Evolutionary conservation across 2,329 filamentous ascomycete species (phyloP), one percentile per base, ranked within the genome.

Genomic region (Rhexocercosporidium sp.): DNA sequence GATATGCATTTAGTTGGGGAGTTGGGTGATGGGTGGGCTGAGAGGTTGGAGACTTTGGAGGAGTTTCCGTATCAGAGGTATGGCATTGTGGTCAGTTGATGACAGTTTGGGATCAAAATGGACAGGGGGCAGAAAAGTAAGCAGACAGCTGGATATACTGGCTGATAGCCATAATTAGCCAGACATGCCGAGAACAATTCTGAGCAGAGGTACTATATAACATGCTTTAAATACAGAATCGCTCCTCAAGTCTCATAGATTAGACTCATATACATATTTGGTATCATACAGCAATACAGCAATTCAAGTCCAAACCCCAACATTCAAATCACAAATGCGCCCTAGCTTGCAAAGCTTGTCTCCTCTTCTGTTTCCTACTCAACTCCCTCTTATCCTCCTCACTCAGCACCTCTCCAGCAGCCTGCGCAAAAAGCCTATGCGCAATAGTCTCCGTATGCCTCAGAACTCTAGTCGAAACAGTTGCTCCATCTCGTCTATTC

Each of bases 401-500:
- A 66, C 79, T 87, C 65, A 88, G 69, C 46, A 71, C 64, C 66
- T 72, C 68, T 54, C 75, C 75, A 9, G 72, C 75, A 20, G 73
- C 74, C 1, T 83, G 84, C 46, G 84, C 85, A 79, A 92, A 97
- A 22, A 98, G 78, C 67, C 85, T 84, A 62, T 82, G 79, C 0
- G 93, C 94, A 11, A 97, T 84, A 56, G 85, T 79, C 75, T 97
- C 94, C 9, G 92, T 90, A 72, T 98, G 83, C 7, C 84, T 82
- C 44, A 98, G 79, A 12, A 99, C 95, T 22, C 96, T 85, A 14
- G 87, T 92, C 73, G 90, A 92, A 3, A 98, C 94, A 0, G 94
- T 97, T 1, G 91, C 92, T 14, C 94, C 94, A 78, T 99, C 96
- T n/a, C 95, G 86, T 25, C 96, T 84, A 77, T 98, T 97, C 87